These are phyloP conservation scores for Herpotrichia juniperi DNA, from an alignment of 2,329 filamentous ascomycete species.

Conservation along the genomic window DNA sequence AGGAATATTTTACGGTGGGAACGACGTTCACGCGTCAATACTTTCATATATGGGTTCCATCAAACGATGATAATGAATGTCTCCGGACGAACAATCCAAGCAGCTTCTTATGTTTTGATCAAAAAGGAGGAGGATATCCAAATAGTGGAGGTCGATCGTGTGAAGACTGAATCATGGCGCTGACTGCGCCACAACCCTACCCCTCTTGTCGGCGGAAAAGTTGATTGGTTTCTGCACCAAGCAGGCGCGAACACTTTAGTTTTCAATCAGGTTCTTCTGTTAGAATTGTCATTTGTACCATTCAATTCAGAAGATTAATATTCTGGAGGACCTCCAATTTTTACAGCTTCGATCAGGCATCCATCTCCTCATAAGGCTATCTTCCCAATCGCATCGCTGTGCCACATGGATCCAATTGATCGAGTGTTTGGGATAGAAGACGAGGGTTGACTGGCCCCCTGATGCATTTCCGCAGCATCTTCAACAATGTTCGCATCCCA, in stretches of 20 bases:
- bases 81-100: too few relatives aligned
- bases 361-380: too few relatives aligned
- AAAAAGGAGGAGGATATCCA: background rate
- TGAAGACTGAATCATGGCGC: background rate
- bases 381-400: background rate
- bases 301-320: too few relatives aligned
- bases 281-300: too few relatives aligned
- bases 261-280: too few relatives aligned
- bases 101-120: too few relatives aligned
- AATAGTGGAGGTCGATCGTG: background rate
- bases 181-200: background rate
- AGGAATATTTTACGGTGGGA: background rate
- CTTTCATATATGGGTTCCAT: too few relatives aligned
- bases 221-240: too few relatives aligned
- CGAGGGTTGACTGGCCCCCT: background rate
- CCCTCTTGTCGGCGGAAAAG: too few relatives aligned
- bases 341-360: too few relatives aligned
- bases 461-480: conserved; percentile 26
- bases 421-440: background rate
- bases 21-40: background rate
- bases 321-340: too few relatives aligned
- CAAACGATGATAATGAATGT: too few relatives aligned
- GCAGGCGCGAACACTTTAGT: background rate
- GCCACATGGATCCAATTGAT: background rate
- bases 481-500: conserved; percentile 18